Evolutionary conservation across 805 yeast genomes (phyloP).

Genomic region (Metschnikowia proteae): DNA sequence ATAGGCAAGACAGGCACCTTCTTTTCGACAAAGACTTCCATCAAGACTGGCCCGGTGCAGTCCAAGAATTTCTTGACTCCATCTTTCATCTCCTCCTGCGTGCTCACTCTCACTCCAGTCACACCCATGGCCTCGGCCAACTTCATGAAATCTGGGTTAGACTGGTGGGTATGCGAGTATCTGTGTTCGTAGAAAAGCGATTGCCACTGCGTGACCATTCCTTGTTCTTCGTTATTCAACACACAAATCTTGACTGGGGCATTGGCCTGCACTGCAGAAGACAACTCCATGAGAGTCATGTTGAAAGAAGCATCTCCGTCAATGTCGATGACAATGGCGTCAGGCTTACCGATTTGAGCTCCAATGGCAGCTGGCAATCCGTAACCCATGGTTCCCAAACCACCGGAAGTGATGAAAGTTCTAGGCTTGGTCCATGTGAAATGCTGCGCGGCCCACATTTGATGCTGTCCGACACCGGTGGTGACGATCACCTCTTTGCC

Average conservation of each 20-base stretch:
- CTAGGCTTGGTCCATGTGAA: conserved; percentile 93
- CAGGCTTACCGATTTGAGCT: conserved; percentile 95
- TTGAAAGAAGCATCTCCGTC: conserved; percentile 99
- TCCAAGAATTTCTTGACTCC: conserved; percentile 64
- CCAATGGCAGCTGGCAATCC: conserved; percentile 98
- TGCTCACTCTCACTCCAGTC: conserved; percentile 69
- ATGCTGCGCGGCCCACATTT: conserved; percentile 99
- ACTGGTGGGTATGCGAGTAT: conserved; percentile 96
- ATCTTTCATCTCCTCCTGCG: conserved; percentile 55
- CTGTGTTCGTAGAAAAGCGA: conserved; percentile 94
- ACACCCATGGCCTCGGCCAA: conserved; percentile 93
- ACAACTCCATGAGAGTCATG: conserved; percentile 92
- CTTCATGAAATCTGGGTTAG: conserved; percentile 89
- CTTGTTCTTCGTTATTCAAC: conserved; percentile 97
- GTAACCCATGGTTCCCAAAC: conserved; percentile 97
- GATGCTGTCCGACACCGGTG: conserved; percentile 99
- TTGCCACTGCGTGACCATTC: conserved; percentile 99
- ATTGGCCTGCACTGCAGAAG: conserved; percentile 90
- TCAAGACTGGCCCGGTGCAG: conserved; percentile 75
- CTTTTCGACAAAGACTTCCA: conserved; percentile 88
- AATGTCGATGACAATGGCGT: conserved; percentile 90
- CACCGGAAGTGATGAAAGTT: conserved; percentile 96
- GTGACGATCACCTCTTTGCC: conserved; percentile 80
- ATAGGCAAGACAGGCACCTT: conserved; percentile 96
- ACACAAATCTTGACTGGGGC: conserved; percentile 88